These are phyloP conservation scores for Elongisporangium anandrum DNA, from an alignment of 352 stramenopile species.

Conservation along the genomic window DNA sequence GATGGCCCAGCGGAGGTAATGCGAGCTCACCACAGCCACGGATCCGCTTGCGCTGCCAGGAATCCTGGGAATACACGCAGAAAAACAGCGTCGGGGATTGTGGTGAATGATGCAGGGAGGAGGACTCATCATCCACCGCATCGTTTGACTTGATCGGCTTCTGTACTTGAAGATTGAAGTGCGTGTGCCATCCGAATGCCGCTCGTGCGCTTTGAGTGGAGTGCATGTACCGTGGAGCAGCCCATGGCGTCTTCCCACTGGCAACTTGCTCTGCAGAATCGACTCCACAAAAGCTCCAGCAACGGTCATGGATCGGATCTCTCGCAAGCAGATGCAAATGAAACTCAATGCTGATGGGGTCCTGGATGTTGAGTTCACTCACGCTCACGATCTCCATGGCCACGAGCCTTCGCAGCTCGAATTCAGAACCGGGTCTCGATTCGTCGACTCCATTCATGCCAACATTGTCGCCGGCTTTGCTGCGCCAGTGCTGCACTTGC, in stretches of 20 bases:
- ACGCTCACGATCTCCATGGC: not conserved
- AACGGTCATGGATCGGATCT: not conserved
- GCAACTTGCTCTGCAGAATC: not conserved
- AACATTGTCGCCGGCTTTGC: not conserved
- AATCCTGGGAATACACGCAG: constrained; percentile 43
- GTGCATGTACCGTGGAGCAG: not conserved
- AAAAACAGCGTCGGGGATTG: constrained; percentile 17
- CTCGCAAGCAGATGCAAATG: not conserved
- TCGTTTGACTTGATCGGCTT: not conserved
- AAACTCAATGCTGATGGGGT: not conserved
- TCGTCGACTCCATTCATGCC: not conserved
- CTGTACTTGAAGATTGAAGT: not conserved
- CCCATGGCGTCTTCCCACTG: not conserved
- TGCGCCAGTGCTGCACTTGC: constrained; percentile 21
- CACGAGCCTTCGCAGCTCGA: not conserved
- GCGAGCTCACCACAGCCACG: constrained; percentile 34
- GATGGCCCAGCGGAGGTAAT: constrained; percentile 21
- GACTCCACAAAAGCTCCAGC: not conserved
- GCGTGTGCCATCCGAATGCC: not conserved
- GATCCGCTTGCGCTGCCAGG: constrained; percentile 32
- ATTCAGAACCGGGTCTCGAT: not conserved
- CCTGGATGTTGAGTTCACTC: not conserved
- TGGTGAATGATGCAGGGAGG: constrained; percentile 1
- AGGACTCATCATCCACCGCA: not conserved
- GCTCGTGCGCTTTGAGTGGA: not conserved